Base-by-base conservation (phyloP, 2,329 filamentous ascomycete species). In the Clarireedia sp. region DNA sequence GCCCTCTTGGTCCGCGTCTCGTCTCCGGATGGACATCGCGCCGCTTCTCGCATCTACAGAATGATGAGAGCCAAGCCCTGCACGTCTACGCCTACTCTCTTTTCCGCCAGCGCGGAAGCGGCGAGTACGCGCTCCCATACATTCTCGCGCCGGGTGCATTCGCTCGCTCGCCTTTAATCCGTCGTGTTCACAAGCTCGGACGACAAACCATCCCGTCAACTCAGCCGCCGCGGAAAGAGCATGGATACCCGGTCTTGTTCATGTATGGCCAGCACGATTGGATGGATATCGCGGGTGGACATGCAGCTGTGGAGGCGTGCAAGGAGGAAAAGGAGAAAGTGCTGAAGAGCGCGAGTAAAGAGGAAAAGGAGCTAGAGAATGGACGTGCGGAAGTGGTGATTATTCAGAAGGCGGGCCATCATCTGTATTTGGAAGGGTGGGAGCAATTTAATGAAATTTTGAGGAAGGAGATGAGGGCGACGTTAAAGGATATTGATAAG, bases 231-330 rank as follows among this genome's bases (percentile, higher is more conserved):
- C 57, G 48, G 26, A 69, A 66, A 44, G 68, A 70, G 53, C 87
- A 79, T 0, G 90, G 91, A 1, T 77, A 90, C 49, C 92, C 94
- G 0, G 76, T 97, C 33, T 80, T 97, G 8, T 81, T 99, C 68
- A 91, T 97, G 87, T 99, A 99, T 68, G 94, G 94, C 60, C 91
- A 97, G 65, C 85, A 94, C 67, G 94, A 99, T 75, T 99, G 94
- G 94, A 99, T 99, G 94, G 94, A 99, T 63, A 85, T 94, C 8
- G 83, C 83, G 0, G 94, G 91, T 26, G 94, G 94, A 0, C 82
- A 85, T 47, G 90, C 87, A 0, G 85, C 91, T 0, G 82, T 87
- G 66, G 82, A 91, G 71, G 90, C 87, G 69, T 79, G 97, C 12
- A 85, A 89, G 58, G 77, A 85, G 56, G 83, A 86, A 60, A 81